A percentile compares a stretch with the other conserved stretches of the same genome.
Evolutionary conservation across 371 early-diverging fungal species (phyloP).

Genomic region (Mucor plumbeus): DNA sequence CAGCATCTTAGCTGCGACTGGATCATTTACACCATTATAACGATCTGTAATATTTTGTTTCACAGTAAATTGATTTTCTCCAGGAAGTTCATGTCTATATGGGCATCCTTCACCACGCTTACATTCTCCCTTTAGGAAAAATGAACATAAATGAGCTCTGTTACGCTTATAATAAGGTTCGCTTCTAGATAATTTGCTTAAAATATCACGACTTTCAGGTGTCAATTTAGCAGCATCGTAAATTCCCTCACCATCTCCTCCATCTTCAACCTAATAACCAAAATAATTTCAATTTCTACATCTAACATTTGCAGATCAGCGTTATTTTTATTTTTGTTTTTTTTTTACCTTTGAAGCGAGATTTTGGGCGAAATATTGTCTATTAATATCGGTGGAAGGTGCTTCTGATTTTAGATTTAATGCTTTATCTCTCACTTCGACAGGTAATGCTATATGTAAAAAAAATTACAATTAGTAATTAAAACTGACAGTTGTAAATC

Average conservation of each 20-base stretch:
- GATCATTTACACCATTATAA: conserved; percentile 92
- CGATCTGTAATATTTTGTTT: conserved; percentile 93
- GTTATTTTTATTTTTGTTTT: background rate
- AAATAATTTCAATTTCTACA: background rate
- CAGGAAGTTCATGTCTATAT: conserved; percentile 90
- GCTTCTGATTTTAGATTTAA: conserved; percentile 76
- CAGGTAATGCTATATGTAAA: conserved; percentile 70
- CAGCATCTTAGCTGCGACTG: conserved; percentile 89
- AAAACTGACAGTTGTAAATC: background rate
- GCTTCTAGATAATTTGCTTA: conserved; percentile 80
- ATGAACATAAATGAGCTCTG: conserved; percentile 91
- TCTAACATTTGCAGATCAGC: background rate
- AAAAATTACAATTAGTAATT: background rate
- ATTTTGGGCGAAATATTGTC: conserved; percentile 87
- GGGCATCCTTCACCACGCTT: conserved; percentile 93
- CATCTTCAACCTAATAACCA: conserved; percentile 50
- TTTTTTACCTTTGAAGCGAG: conserved; percentile 74
- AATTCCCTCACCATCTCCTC: conserved; percentile 59
- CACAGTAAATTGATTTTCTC: conserved; percentile 73
- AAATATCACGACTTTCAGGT: conserved; percentile 79
- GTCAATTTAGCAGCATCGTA: conserved; percentile 79
- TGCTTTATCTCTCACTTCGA: conserved; percentile 92
- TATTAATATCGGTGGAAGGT: conserved; percentile 86
- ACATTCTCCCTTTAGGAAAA: conserved; percentile 93
- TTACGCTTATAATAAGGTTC: conserved; percentile 95